Conservation (phyloP, 495 filamentous ascomycete species). For the Parathielavia appendiculata region DNA sequence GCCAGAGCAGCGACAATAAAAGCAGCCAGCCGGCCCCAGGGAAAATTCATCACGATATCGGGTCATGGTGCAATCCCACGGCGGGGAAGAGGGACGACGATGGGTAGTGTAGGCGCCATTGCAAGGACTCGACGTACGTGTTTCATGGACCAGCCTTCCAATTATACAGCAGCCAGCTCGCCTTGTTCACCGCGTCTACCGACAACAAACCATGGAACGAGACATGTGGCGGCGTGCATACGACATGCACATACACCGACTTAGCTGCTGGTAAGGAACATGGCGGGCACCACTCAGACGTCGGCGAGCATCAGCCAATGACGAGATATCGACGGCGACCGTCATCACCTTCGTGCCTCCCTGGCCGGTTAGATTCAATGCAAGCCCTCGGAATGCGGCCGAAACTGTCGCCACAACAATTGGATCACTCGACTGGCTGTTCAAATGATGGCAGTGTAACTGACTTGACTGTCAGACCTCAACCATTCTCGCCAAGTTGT, state of each 20-base stretch:
- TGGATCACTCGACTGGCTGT: constrained; percentile 1
- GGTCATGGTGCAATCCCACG: constrained; percentile 16
- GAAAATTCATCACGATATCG: constrained; percentile 16
- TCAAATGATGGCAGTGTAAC: not conserved
- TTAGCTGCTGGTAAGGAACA: not conserved
- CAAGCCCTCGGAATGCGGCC: constrained; percentile 6
- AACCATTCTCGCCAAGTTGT: not conserved
- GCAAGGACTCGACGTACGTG: not conserved
- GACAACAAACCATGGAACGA: constrained; percentile 15
- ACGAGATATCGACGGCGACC: not conserved
- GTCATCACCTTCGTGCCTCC: not conserved
- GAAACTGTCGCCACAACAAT: not conserved
- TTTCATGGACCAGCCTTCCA: constrained; percentile 2
- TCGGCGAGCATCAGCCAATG: constrained; percentile 1
- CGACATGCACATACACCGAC: constrained; percentile 11
- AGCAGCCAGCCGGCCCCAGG: constrained; percentile 13
- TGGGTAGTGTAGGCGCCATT: not conserved
- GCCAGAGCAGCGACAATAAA: not conserved
- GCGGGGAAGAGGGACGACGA: not conserved
- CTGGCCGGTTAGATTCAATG: not conserved
- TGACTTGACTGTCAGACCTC: not conserved
- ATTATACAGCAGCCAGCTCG: constrained; percentile 5
- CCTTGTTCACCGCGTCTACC: constrained; percentile 13
- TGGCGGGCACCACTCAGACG: constrained; percentile 7
- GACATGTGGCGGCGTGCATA: constrained; percentile 16